A percentile compares a stretch with the other conserved stretches of the same genome.
phyloP scores from a whole-genome alignment of 371 early-diverging fungal genomes.

The Zychaea mexicana region DNA sequence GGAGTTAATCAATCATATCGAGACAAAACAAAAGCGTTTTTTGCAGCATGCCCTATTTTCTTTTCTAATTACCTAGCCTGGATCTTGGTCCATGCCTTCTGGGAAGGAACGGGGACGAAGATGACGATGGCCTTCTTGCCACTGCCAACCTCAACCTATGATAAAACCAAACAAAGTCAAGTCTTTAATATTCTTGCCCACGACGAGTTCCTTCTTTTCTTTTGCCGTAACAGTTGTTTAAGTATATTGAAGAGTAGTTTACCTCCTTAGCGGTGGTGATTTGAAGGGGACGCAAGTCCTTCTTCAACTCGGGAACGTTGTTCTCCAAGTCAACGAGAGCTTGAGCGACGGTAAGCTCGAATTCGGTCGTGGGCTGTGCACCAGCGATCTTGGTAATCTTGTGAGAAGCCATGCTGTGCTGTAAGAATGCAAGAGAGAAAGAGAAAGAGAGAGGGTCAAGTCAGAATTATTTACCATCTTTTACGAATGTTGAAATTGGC shows the following conservation, averaged over 20 bases:
- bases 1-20: too few relatives aligned
- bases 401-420: conserved; percentile 51
- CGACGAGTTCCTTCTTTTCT: background rate
- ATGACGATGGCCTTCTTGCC: conserved; percentile 96
- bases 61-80: conserved; percentile 79
- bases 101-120: conserved; percentile 94
- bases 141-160: conserved; percentile 85
- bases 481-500: background rate
- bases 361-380: conserved; percentile 76
- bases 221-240: background rate
- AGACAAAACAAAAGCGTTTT: background rate
- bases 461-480: background rate
- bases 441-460: too few relatives aligned
- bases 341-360: conserved; percentile 95
- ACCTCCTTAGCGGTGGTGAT: conserved; percentile 95
- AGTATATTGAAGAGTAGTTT: background rate
- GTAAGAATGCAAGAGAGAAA: background rate
- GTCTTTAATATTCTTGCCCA: background rate
- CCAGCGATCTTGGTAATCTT: conserved; percentile 85
- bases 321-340: conserved; percentile 94
- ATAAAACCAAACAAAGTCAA: background rate
- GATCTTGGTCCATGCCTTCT: conserved; percentile 94
- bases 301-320: conserved; percentile 93
- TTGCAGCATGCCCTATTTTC: too few relatives aligned
- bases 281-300: conserved; percentile 91